Percentiles rank a stretch among this genome's conserved stretches.
These are phyloP conservation scores for Keithomyces neogunnii DNA, from an alignment of 2,329 filamentous ascomycete species.

Conservation along the genomic window DNA sequence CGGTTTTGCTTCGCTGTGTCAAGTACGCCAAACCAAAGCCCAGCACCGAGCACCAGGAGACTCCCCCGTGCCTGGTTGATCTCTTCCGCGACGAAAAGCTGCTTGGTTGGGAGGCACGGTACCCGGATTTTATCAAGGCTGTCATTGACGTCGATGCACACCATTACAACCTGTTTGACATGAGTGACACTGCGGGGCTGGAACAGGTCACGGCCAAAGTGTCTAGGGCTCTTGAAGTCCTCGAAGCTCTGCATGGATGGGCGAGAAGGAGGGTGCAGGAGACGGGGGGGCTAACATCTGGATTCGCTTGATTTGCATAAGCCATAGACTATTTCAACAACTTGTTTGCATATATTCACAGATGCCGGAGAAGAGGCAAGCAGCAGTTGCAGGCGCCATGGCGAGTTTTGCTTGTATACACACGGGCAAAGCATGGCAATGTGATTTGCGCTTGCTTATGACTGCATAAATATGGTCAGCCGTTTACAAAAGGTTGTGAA, in stretches of 20 bases:
- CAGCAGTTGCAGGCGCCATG: too few species aligned
- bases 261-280: neutral
- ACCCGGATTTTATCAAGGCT: conserved; percentile 19
- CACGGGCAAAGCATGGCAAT: too few species aligned
- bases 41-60: conserved; percentile 1
- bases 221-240: conserved; percentile 6
- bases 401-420: too few species aligned
- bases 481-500: too few species aligned
- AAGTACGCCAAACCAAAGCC: conserved; percentile 3
- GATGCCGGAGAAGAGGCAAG: too few species aligned
- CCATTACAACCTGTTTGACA: conserved; percentile 20
- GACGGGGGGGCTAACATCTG: neutral
- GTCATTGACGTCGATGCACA: conserved; percentile 18
- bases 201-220: conserved; percentile 9
- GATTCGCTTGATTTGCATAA: too few species aligned
- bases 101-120: conserved; percentile 19
- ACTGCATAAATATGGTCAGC: too few species aligned
- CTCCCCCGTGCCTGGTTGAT: conserved; percentile 14
- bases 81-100: conserved; percentile 16
- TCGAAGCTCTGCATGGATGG: conserved; percentile 1
- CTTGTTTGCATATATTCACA: too few species aligned
- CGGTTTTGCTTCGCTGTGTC: conserved; percentile 15
- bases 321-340: too few species aligned
- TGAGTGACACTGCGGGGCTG: conserved; percentile 2
- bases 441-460: too few species aligned